Conservation (phyloP, 495 filamentous ascomycete genomes). For the Talaromyces nanjingensis region DNA sequence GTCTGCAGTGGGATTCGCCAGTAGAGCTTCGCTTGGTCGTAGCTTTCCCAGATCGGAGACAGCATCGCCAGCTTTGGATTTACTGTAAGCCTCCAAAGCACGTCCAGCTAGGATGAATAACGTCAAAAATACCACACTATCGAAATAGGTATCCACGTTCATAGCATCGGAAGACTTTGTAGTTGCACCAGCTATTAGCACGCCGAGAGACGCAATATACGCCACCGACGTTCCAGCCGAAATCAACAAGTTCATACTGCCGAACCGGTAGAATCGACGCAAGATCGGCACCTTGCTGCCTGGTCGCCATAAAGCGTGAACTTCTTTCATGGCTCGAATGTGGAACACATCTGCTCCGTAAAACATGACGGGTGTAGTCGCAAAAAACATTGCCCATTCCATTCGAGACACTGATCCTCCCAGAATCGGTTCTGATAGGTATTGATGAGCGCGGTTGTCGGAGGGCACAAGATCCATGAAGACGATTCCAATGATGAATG, state of each 20-base stretch:
- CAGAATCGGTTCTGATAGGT: constrained; percentile 64
- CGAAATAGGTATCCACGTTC: constrained; percentile 72
- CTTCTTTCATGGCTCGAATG: constrained; percentile 66
- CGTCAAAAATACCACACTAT: constrained; percentile 89
- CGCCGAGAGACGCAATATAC: constrained; percentile 75
- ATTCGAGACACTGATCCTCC: constrained; percentile 65
- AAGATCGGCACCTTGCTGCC: constrained; percentile 69
- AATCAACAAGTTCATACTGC: constrained; percentile 94
- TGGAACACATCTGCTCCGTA: constrained; percentile 87
- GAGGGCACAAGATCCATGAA: constrained; percentile 76
- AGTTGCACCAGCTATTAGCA: constrained; percentile 64
- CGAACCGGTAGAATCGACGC: constrained; percentile 81
- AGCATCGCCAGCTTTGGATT: constrained; percentile 84
- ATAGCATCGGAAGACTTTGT: constrained; percentile 24
- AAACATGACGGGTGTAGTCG: constrained; percentile 87
- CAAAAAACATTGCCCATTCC: constrained; percentile 77
- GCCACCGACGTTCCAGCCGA: constrained; percentile 84
- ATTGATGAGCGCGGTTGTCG: constrained; percentile 46
- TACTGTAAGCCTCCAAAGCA: constrained; percentile 85
- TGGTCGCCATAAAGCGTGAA: constrained; percentile 72
- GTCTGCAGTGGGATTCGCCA: constrained; percentile 23
- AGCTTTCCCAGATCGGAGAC: constrained; percentile 73
- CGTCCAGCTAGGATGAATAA: constrained; percentile 81
- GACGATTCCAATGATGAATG: constrained; percentile 83
- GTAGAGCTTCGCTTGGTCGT: constrained; percentile 68